Percentiles rank a stretch among this genome's conserved stretches.
phyloP scores from a whole-genome alignment of 2,329 filamentous ascomycete species.

The Ophiostoma piceae region DNA sequence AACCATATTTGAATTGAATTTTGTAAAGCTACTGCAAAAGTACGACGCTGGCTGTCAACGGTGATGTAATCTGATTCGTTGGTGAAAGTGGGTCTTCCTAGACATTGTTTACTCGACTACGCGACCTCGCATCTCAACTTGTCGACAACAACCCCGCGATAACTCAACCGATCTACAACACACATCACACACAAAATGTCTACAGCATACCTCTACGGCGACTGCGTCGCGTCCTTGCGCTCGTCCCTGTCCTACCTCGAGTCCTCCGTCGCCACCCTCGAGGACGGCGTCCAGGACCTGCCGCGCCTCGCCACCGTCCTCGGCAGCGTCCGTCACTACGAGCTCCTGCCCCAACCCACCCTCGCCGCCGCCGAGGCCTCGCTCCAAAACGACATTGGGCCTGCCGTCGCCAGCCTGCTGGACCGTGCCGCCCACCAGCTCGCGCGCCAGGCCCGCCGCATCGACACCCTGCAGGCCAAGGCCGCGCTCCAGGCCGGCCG shows the following conservation, averaged over 20 bases:
- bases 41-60: not conserved
- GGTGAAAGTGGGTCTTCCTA: not conserved
- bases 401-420: constrained; percentile 73
- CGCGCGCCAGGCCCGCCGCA: constrained; percentile 74
- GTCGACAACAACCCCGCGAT: not conserved
- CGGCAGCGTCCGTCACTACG: constrained; percentile 71
- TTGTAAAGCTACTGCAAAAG: not conserved
- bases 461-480: constrained; percentile 77
- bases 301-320: constrained; percentile 52
- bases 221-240: constrained; percentile 57
- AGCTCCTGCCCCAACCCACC: constrained; percentile 80
- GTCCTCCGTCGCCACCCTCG: constrained; percentile 54
- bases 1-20: not conserved
- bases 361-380: constrained; percentile 77
- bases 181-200: not conserved
- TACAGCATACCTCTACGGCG: constrained; percentile 40
- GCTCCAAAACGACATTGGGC: constrained; percentile 83
- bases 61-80: not conserved
- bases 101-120: not conserved
- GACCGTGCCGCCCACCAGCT: constrained; percentile 77
- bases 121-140: not conserved
- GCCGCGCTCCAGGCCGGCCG: constrained; percentile 76
- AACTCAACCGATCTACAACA: not conserved
- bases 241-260: constrained; percentile 57
- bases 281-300: constrained; percentile 51